Conservation (phyloP, 106 monocot species). For the Acorus calamus region DNA sequence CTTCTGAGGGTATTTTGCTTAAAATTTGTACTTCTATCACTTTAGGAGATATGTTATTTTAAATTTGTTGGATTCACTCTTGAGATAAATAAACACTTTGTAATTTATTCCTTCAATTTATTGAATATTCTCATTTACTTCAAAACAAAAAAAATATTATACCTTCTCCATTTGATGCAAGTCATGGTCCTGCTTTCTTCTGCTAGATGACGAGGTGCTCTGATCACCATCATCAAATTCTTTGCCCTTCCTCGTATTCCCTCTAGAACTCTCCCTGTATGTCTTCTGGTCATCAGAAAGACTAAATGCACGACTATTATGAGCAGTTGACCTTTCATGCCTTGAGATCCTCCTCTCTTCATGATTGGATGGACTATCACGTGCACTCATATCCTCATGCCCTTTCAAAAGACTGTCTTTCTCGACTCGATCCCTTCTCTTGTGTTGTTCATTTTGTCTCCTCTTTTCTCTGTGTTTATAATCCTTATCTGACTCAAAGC, state of each 20-base stretch:
- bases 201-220: constrained; percentile 12
- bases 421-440: constrained; percentile 21
- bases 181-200: constrained; percentile 41
- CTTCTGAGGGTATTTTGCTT: too few relatives aligned
- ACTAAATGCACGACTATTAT: constrained; percentile 17
- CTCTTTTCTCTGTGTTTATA: constrained; percentile 29
- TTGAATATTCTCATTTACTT: too few relatives aligned
- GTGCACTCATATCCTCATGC: constrained; percentile 20
- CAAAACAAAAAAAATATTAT: neutral
- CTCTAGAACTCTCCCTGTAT: constrained; percentile 41
- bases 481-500: constrained; percentile 28
- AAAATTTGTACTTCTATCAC: too few relatives aligned
- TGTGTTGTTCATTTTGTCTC: constrained; percentile 27
- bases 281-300: constrained; percentile 20
- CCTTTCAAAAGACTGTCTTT: constrained; percentile 34
- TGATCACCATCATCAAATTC: constrained; percentile 26
- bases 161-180: constrained; percentile 35
- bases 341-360: constrained; percentile 28
- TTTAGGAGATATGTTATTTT: too few relatives aligned
- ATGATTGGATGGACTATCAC: constrained; percentile 23
- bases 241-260: constrained; percentile 35
- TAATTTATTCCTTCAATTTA: too few relatives aligned
- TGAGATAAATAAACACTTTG: too few relatives aligned
- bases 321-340: constrained; percentile 31
- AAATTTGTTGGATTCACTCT: too few relatives aligned